These are phyloP conservation scores for Candida dendrica DNA, from an alignment of 805 yeast genomes.

Conservation along the genomic window DNA sequence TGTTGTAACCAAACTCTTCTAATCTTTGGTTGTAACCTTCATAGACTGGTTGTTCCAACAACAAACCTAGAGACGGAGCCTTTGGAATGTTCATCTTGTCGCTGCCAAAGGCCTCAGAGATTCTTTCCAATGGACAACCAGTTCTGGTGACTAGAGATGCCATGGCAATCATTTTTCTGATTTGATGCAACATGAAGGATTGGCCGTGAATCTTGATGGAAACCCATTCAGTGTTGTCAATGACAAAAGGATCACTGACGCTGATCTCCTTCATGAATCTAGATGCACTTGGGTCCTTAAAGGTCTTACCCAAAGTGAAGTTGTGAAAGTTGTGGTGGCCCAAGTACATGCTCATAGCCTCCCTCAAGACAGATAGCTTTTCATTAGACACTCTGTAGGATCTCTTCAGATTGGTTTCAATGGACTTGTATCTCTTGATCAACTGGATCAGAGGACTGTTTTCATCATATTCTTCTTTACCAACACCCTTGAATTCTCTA, in stretches of 20 bases:
- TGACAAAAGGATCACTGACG: constrained; percentile 84
- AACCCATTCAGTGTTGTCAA: constrained; percentile 93
- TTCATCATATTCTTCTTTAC: constrained; percentile 31
- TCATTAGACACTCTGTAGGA: constrained; percentile 57
- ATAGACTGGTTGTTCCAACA: constrained; percentile 88
- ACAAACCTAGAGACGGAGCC: constrained; percentile 92
- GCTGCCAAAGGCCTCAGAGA: constrained; percentile 67
- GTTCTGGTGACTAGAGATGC: constrained; percentile 80
- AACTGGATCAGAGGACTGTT: constrained; percentile 28
- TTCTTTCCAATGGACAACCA: constrained; percentile 74
- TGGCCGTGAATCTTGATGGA: constrained; percentile 96
- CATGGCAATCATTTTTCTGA: constrained; percentile 96
- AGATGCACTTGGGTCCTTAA: constrained; percentile 77
- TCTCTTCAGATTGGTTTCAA: constrained; percentile 65
- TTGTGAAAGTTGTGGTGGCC: constrained; percentile 93
- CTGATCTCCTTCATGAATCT: constrained; percentile 74
- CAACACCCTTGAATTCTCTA: constrained; percentile 25
- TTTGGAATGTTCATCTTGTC: constrained; percentile 85
- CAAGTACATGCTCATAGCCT: constrained; percentile 63
- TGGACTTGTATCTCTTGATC: constrained; percentile 45
- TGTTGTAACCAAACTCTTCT: constrained; percentile 69
- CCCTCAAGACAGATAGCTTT: constrained; percentile 56
- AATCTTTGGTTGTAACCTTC: constrained; percentile 73
- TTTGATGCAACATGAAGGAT: constrained; percentile 96
- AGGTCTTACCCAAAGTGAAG: constrained; percentile 75